phyloP scores from a whole-genome alignment of 1,139 yeast species.

The Starmera stellimalicola region DNA sequence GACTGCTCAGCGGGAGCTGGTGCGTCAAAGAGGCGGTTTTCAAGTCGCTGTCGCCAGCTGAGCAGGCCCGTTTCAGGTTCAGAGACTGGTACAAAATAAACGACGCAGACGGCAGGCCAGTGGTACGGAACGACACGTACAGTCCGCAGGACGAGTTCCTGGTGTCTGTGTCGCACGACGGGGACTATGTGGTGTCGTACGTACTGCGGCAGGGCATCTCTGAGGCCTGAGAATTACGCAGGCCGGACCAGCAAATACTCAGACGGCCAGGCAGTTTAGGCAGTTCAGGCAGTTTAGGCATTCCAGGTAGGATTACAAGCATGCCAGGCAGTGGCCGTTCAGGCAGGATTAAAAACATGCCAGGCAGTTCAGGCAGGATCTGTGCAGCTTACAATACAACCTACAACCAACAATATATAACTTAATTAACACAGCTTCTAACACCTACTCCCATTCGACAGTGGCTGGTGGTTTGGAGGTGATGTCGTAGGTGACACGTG shows the following conservation, averaged over 20 bases:
- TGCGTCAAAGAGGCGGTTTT: slow-evolving; percentile 69
- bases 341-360: too few relatives aligned
- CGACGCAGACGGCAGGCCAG: slow-evolving; percentile 32
- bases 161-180: slow-evolving; percentile 59
- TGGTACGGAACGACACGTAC: slow-evolving; percentile 28
- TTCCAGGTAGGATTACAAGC: too few relatives aligned
- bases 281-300: too few relatives aligned
- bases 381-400: too few relatives aligned
- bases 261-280: too few relatives aligned
- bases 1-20: slow-evolving; percentile 33
- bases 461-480: slow-evolving; percentile 99
- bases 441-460: slow-evolving; percentile 98
- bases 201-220: slow-evolving; percentile 45
- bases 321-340: too few relatives aligned
- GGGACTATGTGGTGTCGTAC: slow-evolving; percentile 39
- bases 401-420: too few relatives aligned
- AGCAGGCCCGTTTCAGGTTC: slow-evolving; percentile 47
- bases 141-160: slow-evolving; percentile 36
- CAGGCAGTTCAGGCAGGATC: too few relatives aligned
- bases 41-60: slow-evolving; percentile 42
- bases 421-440: too few relatives aligned
- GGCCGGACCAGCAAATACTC: too few relatives aligned
- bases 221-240: too few relatives aligned
- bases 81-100: slow-evolving; percentile 49
- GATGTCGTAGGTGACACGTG: slow-evolving; percentile 97